Evolutionary conservation across 1,284 basidiomycete species (phyloP).

Genomic region (Puccinia novopanici): DNA sequence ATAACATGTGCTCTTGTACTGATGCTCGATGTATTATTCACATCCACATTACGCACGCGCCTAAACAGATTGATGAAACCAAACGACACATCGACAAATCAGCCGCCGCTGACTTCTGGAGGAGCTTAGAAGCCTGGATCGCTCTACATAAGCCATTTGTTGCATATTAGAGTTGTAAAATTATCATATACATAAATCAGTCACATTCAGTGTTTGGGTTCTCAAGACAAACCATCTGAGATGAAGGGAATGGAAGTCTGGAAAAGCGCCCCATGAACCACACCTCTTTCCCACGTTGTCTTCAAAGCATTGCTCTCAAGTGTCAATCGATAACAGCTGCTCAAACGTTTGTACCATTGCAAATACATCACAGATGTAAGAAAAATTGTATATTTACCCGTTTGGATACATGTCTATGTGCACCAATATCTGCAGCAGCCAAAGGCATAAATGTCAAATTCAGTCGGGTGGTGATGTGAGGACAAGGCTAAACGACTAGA

Average conservation of each 20-base stretch:
- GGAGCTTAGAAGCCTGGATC: conserved; percentile 82
- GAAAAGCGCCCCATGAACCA: background rate
- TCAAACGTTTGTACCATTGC: too few species aligned
- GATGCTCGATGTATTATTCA: background rate
- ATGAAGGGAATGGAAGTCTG: background rate
- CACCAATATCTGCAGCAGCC: too few species aligned
- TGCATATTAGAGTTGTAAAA: conserved; percentile 23
- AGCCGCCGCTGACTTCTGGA: conserved; percentile 92
- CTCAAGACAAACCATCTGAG: background rate
- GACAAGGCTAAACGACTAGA: too few species aligned
- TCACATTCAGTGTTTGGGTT: background rate
- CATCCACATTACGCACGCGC: background rate
- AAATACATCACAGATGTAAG: too few species aligned
- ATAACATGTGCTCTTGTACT: background rate
- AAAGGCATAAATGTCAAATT: too few species aligned
- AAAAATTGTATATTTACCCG: too few species aligned
- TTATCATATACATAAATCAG: too few species aligned
- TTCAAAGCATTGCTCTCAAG: background rate
- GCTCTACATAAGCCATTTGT: conserved; percentile 70
- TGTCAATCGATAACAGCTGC: background rate
- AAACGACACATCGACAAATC: conserved; percentile 93
- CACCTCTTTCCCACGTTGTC: background rate
- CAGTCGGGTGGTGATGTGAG: too few species aligned
- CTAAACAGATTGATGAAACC: conserved; percentile 75
- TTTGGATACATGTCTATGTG: too few species aligned